Percentiles rank a stretch among this genome's conserved stretches.
Evolutionary conservation across 371 early-diverging fungal genomes (phyloP).

Genomic region (Mortierella sp.): DNA sequence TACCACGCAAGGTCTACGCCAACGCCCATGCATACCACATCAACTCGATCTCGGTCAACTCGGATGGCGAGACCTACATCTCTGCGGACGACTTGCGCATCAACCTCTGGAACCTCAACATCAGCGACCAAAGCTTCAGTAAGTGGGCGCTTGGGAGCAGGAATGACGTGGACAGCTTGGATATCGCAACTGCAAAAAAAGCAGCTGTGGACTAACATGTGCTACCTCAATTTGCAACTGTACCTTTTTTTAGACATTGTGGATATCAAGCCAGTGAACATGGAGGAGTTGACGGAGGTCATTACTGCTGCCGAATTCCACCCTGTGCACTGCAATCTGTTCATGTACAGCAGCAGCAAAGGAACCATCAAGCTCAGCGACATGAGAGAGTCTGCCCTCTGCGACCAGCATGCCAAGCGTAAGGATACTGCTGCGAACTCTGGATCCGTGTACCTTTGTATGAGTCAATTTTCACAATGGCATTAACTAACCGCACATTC

Average conservation of each 20-base stretch:
- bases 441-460: not conserved
- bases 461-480: not conserved
- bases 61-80: constrained; percentile 96
- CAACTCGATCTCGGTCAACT: constrained; percentile 98
- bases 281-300: constrained; percentile 99
- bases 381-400: constrained; percentile 95
- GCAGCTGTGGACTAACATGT: not conserved
- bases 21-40: constrained; percentile 99
- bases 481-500: not conserved
- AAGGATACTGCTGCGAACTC: constrained; percentile 24
- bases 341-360: constrained; percentile 99
- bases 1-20: constrained; percentile 94
- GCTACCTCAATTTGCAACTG: not conserved
- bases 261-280: constrained; percentile 99
- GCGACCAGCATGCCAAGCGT: constrained; percentile 94
- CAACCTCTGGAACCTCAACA: constrained; percentile 98
- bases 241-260: constrained; percentile 84
- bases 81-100: constrained; percentile 99
- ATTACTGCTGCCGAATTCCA: constrained; percentile 99
- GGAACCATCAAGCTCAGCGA: constrained; percentile 98
- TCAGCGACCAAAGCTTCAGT: constrained; percentile 98
- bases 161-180: no score
- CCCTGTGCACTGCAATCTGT: constrained; percentile 93
- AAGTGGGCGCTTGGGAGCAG: constrained; percentile 36
- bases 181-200: not conserved